Evolutionary conservation across 352 stramenopile species (phyloP).

Genomic region (Globisporangium parvum): DNA sequence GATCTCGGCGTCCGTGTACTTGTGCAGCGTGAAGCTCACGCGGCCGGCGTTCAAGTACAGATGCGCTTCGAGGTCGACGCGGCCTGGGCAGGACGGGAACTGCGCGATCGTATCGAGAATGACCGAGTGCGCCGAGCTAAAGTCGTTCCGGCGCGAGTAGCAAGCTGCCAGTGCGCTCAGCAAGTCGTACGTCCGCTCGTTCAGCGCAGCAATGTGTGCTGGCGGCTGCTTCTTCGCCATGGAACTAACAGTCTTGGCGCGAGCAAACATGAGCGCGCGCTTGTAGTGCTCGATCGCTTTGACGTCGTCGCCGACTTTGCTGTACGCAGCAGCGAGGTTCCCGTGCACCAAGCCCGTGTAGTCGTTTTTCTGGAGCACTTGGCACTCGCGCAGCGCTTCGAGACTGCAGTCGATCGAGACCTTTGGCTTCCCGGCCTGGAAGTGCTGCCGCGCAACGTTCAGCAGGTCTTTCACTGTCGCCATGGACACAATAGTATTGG

Average conservation of each 20-base stretch:
- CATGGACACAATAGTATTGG: background rate
- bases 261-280: constrained; percentile 35
- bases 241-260: constrained; percentile 18
- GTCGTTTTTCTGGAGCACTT: constrained; percentile 50
- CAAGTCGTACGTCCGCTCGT: constrained; percentile 57
- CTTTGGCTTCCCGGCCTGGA: constrained; percentile 52
- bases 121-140: constrained; percentile 41
- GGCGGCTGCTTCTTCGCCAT: no score
- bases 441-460: constrained; percentile 47
- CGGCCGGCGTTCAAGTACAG: constrained; percentile 55
- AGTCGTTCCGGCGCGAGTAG: constrained; percentile 49
- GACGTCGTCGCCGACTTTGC: constrained; percentile 43
- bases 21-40: constrained; percentile 46
- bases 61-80: constrained; percentile 34
- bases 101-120: constrained; percentile 45
- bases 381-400: constrained; percentile 37
- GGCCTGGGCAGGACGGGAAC: constrained; percentile 33
- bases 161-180: constrained; percentile 44
- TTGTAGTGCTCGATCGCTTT: constrained; percentile 62
- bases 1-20: constrained; percentile 39
- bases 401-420: constrained; percentile 39
- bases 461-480: constrained; percentile 47
- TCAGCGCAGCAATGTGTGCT: constrained; percentile 18
- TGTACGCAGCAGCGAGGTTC: constrained; percentile 54
- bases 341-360: constrained; percentile 62